Base-by-base conservation (phyloP, 2,329 filamentous ascomycete species). In the Pseudogymnoascus verrucosus region DNA sequence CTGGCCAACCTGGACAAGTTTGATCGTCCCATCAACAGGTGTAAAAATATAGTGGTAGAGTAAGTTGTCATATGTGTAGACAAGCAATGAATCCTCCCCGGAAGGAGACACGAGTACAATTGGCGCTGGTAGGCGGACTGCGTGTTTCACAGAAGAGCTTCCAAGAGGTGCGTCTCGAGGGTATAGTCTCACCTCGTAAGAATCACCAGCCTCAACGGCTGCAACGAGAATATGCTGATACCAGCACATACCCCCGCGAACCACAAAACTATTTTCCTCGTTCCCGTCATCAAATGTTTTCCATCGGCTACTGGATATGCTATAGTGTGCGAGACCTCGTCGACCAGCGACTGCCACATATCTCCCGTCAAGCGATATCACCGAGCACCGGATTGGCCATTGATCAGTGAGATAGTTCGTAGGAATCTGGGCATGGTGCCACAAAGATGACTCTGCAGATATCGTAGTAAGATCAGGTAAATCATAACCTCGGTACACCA, bases 211-310 rank as follows among this genome's bases (percentile, higher is more conserved):
- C 75, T 99, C 95, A n/a, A 97, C 88, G 3, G 93, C 92, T 40
- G 92, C 93, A 63, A 98, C 90, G 16, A 99, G 81, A 34, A 98
- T 90, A 76, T 99, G 93, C 68, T 96, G 92, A 73, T 96, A 93
- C 95, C 95, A 99, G 74, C 93, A 98, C 93, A 99, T 96, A 5
- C 95, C 95, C 60, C 95, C 95, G 67, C 93, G 83, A 12, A 99
- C 91, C 23, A 91, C 86, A 73, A 99, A 99, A 67, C 93, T 91
- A 70, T 93, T 92, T 75, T 98, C 95, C 71, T 88, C 84, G 31
- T 83, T 85, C 26, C 87, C 83, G 70, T 93, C 91, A 60, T 89
- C 83, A 74, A 99, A 99, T 0, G 89, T 96, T 74, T 96, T 97
- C 95, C 95, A 99, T 64, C 95, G 84, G 28, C 93, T 91, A 72